A percentile compares a stretch with the other conserved stretches of the same genome.
Conservation (phyloP, 2,329 filamentous ascomycete genomes). For the Aspergillus sp. region DNA sequence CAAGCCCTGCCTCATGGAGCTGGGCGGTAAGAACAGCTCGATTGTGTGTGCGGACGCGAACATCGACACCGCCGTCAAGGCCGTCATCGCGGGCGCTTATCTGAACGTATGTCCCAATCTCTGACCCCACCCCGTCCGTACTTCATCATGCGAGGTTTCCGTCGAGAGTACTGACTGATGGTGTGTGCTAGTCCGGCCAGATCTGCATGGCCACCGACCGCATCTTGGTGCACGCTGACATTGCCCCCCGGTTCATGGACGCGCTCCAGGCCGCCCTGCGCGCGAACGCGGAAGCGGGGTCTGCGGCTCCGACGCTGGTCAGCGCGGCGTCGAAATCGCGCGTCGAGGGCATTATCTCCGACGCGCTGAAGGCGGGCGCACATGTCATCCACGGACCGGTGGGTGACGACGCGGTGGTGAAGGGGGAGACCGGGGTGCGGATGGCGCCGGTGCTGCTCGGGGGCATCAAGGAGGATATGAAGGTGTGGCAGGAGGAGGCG, state of each 20-base stretch:
- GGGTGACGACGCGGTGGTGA: too few relatives aligned
- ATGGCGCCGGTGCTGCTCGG: slow-evolving; percentile 67
- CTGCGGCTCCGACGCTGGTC: slow-evolving; percentile 42
- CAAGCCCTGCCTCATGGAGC: slow-evolving; percentile 76
- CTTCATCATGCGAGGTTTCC: too few relatives aligned
- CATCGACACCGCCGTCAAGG: slow-evolving; percentile 57
- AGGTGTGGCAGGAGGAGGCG: slow-evolving; percentile 69
- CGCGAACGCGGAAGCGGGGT: slow-evolving; percentile 31
- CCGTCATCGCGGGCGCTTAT: slow-evolving; percentile 33
- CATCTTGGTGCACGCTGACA: slow-evolving; percentile 59
- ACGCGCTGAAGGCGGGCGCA: slow-evolving; percentile 30
- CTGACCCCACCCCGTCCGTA: not conserved
- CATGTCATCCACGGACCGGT: slow-evolving; percentile 27
- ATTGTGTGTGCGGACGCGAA: slow-evolving; percentile 80
- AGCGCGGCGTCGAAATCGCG: slow-evolving; percentile 45
- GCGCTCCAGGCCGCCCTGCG: slow-evolving; percentile 45
- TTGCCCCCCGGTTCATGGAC: slow-evolving; percentile 53
- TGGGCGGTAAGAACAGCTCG: slow-evolving; percentile 77
- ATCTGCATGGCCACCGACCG: slow-evolving; percentile 82
- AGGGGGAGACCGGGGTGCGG: slow-evolving; percentile 22
- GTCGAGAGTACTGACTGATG: not conserved
- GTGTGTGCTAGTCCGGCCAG: slow-evolving; percentile 61
- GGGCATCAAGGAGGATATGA: slow-evolving; percentile 66
- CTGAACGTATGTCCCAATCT: slow-evolving; percentile 31
- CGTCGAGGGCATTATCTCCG: slow-evolving; percentile 31